A percentile compares a stretch with the other conserved stretches of the same genome.
phyloP scores from a whole-genome alignment of 352 stramenopile genomes.

The Phytopythium kandeliae region DNA sequence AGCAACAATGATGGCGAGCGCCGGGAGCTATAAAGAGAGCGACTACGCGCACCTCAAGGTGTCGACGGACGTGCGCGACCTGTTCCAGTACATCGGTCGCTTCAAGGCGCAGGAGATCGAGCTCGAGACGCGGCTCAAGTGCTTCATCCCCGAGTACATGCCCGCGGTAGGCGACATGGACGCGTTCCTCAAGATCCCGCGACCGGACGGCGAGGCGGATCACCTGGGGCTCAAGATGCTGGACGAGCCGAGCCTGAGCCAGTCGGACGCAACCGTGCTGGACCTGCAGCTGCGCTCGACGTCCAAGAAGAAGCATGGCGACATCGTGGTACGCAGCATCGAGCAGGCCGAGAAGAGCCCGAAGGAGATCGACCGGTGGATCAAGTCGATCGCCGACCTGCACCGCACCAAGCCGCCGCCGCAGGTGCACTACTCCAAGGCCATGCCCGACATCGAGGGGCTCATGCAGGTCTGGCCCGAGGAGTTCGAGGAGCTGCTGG shows the following conservation, averaged over 20 bases:
- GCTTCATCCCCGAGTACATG: constrained; percentile 96
- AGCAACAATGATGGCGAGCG: constrained; percentile 59
- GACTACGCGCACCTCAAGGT: constrained; percentile 88
- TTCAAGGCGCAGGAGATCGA: constrained; percentile 96
- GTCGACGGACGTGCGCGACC: constrained; percentile 83
- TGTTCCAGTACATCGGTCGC: constrained; percentile 92
- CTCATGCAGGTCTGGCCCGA: constrained; percentile 92
- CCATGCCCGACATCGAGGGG: constrained; percentile 93
- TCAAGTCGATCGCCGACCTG: constrained; percentile 93
- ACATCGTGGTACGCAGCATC: constrained; percentile 92
- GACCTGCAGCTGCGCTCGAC: constrained; percentile 93
- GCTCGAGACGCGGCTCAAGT: constrained; percentile 93
- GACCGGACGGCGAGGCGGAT: constrained; percentile 88
- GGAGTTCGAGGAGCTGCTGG: constrained; percentile 79
- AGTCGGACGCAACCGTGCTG: constrained; percentile 94
- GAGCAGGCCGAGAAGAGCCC: constrained; percentile 92
- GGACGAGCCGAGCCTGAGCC: constrained; percentile 88
- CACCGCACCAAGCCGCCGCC: constrained; percentile 91
- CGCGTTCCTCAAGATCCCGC: constrained; percentile 94
- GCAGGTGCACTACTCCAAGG: constrained; percentile 91
- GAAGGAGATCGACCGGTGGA: constrained; percentile 93
- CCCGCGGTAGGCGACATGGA: constrained; percentile 96
- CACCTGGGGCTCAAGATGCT: constrained; percentile 91
- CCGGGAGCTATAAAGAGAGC: constrained; percentile 81
- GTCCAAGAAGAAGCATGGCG: constrained; percentile 92